Conservation (phyloP, 1,139 yeast species). For the Yamadazyma pseudoaaseri region DNA sequence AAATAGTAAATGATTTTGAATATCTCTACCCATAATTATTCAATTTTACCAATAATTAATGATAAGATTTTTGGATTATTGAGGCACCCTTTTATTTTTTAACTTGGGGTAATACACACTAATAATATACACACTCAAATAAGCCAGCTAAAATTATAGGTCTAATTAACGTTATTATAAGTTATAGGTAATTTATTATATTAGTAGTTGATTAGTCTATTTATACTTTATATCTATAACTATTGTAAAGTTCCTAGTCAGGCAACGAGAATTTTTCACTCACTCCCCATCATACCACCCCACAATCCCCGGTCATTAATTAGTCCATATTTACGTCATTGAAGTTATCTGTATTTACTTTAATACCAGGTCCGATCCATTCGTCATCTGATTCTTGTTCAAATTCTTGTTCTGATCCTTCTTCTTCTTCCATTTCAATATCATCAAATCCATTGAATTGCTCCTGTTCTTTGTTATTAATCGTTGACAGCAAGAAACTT, state of each 20-base stretch:
- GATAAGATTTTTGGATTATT: not conserved
- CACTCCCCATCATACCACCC: conserved; percentile 1
- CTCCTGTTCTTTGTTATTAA: conserved; percentile 17
- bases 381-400: conserved; percentile 19
- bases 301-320: not conserved
- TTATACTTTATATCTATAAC: no score
- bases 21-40: conserved; percentile 62
- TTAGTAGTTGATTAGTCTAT: no score
- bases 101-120: not conserved
- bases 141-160: no score
- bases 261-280: not conserved
- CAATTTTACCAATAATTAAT: not conserved
- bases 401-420: conserved; percentile 16
- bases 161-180: no score
- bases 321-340: not conserved
- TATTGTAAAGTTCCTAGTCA: no score
- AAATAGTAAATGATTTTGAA: conserved; percentile 79
- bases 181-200: no score
- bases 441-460: conserved; percentile 18
- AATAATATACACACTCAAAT: no score
- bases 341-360: conserved; percentile 2
- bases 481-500: conserved; percentile 33
- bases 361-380: conserved; percentile 19
- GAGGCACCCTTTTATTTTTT: not conserved
- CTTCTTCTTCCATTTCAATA: conserved; percentile 17